Evolutionary conservation across 2,329 filamentous ascomycete species (phyloP), one percentile per base, ranked within the genome.

Genomic region (Onygenales sp.): DNA sequence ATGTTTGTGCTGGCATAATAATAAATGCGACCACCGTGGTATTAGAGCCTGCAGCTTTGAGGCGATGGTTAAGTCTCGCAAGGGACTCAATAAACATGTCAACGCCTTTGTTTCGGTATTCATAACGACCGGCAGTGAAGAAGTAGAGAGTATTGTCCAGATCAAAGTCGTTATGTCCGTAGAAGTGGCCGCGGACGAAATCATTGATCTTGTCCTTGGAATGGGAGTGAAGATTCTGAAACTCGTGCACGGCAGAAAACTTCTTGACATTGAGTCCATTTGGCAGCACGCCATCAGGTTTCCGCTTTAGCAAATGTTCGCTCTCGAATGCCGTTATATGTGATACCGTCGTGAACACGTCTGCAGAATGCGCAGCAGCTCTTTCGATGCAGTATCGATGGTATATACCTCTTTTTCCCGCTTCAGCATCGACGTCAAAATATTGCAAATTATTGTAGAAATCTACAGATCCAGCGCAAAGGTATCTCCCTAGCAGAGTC

Each of bases 61-160:
- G 82, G 41, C 87, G 83, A 75, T 97, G 91, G 73, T 98, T 98
- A 64, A 98, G 75, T 43, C 93, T 87, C 32, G 93, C 93, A 58
- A 98, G 76, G 3, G 91, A 93, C 73, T 98, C 93, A 61, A 98
- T 95, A 72, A 97, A 98, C 93, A 98, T 97, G 72, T 98, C 93
- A 8, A 96, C 92, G 66, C 93, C 93, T 75, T 98, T 98, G 68
- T 98, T 98, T 59, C 93, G 80, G 79, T 92, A 98, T 72, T 98
- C 93, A 66, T 98, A 98, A 58, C 93, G 87, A 56, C 93, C 93
- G 6, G 93, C 87, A 3, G 91, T 98, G 77, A 98, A 98, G 74
- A 97, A 86, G 74, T 96, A 98, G 38, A 98, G 81, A 0, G 93
- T 98, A 72, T 97, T 95, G 56, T 97, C 91, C 11, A 90, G 84